Evolutionary conservation across 129 eudicot genomes (phyloP).

Genomic region (Glebionis coronaria): DNA sequence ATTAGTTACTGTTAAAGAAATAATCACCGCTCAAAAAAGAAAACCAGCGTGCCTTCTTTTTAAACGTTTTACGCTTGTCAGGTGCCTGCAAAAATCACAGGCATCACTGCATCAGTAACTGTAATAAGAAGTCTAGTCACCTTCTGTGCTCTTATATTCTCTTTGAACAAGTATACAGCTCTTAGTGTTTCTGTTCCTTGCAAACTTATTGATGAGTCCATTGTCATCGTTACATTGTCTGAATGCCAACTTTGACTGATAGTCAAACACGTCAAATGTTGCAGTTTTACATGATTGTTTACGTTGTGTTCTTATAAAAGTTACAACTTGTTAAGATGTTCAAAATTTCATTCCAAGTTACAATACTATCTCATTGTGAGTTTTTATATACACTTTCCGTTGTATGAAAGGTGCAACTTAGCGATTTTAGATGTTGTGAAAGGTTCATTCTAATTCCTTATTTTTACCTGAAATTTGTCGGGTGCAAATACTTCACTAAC

Average conservation of each 20-base stretch:
- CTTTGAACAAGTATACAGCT: too few species aligned
- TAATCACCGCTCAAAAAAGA: background rate
- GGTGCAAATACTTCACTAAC: constrained; percentile 56
- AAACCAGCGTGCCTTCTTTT: constrained; percentile 49
- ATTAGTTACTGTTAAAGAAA: too few species aligned
- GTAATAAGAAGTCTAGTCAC: background rate
- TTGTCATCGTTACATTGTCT: background rate
- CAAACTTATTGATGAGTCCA: background rate
- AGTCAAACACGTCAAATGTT: background rate
- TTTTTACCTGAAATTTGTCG: constrained; percentile 56
- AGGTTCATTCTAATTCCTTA: background rate
- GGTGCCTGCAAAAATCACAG: constrained; percentile 47
- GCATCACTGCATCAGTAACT: background rate
- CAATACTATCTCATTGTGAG: too few species aligned
- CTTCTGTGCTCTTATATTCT: background rate
- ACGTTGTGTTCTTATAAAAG: background rate
- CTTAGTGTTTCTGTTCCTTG: too few species aligned
- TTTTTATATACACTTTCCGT: background rate
- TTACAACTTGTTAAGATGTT: too few species aligned
- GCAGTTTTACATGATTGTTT: background rate
- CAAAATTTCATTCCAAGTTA: too few species aligned
- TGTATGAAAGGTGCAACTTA: background rate
- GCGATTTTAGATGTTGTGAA: background rate
- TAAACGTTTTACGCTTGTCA: constrained; percentile 51
- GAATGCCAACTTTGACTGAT: background rate